A percentile compares a stretch with the other conserved stretches of the same genome.
phyloP scores from a whole-genome alignment of 2,329 filamentous ascomycete genomes.

The Monosporascus cannonballus region DNA sequence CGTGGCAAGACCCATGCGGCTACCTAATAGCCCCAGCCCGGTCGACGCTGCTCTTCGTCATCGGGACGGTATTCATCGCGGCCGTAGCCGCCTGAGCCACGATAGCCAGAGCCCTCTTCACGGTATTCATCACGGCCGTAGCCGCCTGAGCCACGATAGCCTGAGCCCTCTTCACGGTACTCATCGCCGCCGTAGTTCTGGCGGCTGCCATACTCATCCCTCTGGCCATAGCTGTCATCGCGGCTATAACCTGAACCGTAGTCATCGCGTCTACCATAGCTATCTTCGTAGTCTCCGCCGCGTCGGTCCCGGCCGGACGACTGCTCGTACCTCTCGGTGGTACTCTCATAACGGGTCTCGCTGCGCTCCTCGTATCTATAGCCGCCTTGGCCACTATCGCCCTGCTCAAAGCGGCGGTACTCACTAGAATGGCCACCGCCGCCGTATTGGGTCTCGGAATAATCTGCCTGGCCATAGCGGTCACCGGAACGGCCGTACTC shows the following conservation, averaged over 20 bases:
- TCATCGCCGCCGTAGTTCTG: conserved; percentile 8
- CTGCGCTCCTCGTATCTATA: conserved; percentile 56
- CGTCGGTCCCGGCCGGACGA: conserved; percentile 18
- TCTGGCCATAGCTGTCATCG: conserved; percentile 20
- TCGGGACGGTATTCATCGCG: conserved; percentile 13
- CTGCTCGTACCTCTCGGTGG: conserved; percentile 24
- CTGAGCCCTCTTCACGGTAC: conserved; percentile 13
- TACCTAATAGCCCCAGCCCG: background rate
- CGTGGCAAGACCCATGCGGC: too few relatives aligned
- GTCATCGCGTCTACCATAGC: conserved; percentile 16
- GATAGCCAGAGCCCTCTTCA: conserved; percentile 9
- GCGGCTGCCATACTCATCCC: conserved; percentile 11
- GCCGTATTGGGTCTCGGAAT: conserved; percentile 51
- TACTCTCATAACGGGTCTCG: conserved; percentile 42
- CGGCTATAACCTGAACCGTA: conserved; percentile 18
- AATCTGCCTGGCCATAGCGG: conserved; percentile 56
- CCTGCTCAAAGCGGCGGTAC: conserved; percentile 57
- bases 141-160: conserved; percentile 6
- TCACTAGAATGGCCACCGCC: conserved; percentile 52
- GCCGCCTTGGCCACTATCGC: conserved; percentile 34
- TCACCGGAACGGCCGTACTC: conserved; percentile 54
- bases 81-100: conserved; percentile 10
- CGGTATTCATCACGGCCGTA: conserved; percentile 15
- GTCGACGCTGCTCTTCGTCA: conserved; percentile 4
- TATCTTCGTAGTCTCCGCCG: conserved; percentile 12